Evolutionary conservation across 2,329 filamentous ascomycete genomes (phyloP).

Genomic region (Neonectria punicea): DNA sequence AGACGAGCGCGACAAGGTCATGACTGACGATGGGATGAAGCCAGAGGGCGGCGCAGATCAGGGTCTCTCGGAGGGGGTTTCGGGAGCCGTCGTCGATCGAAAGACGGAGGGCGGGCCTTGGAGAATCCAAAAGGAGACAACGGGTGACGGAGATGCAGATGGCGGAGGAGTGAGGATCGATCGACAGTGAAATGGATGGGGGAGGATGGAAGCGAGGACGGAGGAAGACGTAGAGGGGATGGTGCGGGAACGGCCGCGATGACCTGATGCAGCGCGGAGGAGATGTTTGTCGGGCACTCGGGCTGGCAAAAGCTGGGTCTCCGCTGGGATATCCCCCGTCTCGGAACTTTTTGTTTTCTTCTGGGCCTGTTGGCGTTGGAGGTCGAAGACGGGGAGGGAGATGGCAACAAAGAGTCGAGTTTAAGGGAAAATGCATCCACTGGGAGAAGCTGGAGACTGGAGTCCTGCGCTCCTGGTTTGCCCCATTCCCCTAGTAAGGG

Average conservation of each 20-base stretch:
- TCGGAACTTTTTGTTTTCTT: conserved; percentile 25
- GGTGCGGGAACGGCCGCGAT: conserved; percentile 39
- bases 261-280: conserved; percentile 41
- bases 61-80: conserved; percentile 8
- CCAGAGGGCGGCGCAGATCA: conserved; percentile 39
- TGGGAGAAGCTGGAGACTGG: neutral
- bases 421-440: conserved; percentile 1
- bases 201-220: conserved; percentile 21
- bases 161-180: conserved; percentile 18
- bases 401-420: neutral
- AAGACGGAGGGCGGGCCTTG: neutral
- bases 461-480: conserved; percentile 13
- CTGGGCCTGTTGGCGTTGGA: conserved; percentile 5
- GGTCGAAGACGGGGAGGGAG: neutral
- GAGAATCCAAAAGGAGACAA: conserved; percentile 4
- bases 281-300: conserved; percentile 35
- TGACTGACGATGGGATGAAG: conserved; percentile 40
- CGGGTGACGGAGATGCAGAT: conserved; percentile 12
- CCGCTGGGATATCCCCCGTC: conserved; percentile 42
- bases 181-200: conserved; percentile 25
- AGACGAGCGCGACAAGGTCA: conserved; percentile 45
- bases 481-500: conserved; percentile 20
- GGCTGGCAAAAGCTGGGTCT: conserved; percentile 21
- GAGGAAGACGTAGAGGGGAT: conserved; percentile 32
- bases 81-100: neutral